phyloP scores from a whole-genome alignment of 306 rosid species.

The Prinsepia uniflora region DNA sequence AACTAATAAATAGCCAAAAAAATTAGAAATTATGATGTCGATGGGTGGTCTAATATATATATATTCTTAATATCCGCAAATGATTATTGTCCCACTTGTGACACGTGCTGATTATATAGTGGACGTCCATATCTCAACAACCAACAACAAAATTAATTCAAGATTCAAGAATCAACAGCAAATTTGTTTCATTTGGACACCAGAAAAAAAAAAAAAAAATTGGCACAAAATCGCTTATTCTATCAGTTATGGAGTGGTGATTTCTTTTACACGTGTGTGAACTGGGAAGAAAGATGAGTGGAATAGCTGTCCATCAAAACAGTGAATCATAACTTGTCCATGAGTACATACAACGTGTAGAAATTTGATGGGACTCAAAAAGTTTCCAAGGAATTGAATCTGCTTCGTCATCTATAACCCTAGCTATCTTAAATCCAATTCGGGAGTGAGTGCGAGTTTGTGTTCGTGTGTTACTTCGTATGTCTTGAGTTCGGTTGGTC shows the following conservation, averaged over 20 bases:
- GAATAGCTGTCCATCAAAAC: not conserved
- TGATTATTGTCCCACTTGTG: not conserved
- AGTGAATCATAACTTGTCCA: not conserved
- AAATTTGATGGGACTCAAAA: not conserved
- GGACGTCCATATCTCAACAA: not conserved
- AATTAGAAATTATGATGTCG: too few relatives aligned
- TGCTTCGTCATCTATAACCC: not conserved
- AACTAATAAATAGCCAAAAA: too few relatives aligned
- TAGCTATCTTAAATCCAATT: not conserved
- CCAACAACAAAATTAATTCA: conserved; percentile 3
- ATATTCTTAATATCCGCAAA: not conserved
- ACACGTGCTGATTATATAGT: not conserved
- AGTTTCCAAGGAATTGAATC: not conserved
- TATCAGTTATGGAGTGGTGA: not conserved
- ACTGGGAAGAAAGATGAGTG: not conserved
- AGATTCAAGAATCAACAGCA: not conserved
- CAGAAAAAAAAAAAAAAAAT: not conserved
- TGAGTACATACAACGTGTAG: not conserved
- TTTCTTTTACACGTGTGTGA: not conserved
- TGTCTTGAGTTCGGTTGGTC: too few relatives aligned
- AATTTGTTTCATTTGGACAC: not conserved
- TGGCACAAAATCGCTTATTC: conserved; percentile 1
- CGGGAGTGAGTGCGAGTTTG: too few relatives aligned
- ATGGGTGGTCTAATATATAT: not conserved
- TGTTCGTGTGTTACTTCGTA: too few relatives aligned